Percentiles rank a stretch among this genome's conserved stretches.
Conservation (phyloP, 1,284 basidiomycete species). For the Phaffia rhodozyma region DNA sequence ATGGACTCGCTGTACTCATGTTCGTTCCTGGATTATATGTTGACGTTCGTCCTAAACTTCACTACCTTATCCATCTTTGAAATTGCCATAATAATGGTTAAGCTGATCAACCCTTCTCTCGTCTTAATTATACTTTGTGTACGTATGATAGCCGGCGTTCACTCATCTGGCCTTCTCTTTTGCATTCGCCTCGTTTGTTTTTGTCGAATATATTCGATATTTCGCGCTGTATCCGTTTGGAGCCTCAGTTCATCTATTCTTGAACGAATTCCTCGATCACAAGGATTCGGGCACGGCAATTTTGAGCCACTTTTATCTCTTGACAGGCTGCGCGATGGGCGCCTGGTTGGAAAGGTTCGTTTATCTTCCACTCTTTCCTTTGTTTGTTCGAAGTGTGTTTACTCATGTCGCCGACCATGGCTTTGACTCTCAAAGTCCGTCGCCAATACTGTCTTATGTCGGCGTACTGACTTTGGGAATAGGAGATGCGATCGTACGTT, state of each 20-base stretch:
- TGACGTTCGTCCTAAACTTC: constrained; percentile 54
- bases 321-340: constrained; percentile 86
- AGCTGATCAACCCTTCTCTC: background rate
- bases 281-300: constrained; percentile 95
- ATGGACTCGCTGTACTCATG: constrained; percentile 88
- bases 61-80: constrained; percentile 1
- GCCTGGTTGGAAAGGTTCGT: constrained; percentile 89
- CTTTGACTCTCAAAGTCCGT: constrained; percentile 42
- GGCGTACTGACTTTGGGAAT: constrained; percentile 83
- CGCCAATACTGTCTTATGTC: constrained; percentile 65
- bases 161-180: constrained; percentile 86
- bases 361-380: background rate
- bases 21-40: constrained; percentile 85
- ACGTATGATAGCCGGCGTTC: constrained; percentile 65
- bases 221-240: constrained; percentile 97
- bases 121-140: background rate
- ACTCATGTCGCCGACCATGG: background rate
- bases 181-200: constrained; percentile 87
- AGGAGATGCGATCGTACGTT: constrained; percentile 76
- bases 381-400: background rate
- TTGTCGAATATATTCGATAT: constrained; percentile 90
- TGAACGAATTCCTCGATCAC: constrained; percentile 92
- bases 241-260: constrained; percentile 84
- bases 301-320: constrained; percentile 89
- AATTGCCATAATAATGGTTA: constrained; percentile 6